Evolutionary conservation across 768 basidiomycete species (phyloP), one percentile per base, ranked within the genome.

Genomic region (Filobasidium wieringae): DNA sequence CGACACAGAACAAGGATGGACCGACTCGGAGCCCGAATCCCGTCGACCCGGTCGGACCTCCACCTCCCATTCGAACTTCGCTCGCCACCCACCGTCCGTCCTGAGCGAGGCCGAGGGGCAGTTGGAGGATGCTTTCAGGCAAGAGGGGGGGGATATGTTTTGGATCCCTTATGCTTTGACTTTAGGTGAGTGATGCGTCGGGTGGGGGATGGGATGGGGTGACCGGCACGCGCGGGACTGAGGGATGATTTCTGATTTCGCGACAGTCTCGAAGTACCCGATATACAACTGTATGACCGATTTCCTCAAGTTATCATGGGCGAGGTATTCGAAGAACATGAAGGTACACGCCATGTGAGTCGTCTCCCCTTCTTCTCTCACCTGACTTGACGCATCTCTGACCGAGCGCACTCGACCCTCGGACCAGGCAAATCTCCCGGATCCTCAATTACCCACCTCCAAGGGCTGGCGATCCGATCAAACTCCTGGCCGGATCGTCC

Each of bases 231-330:
- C 6, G 22, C n/a, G n/a, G 27, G 4, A 12, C n/a, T 45, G n/a
- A 33, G 17, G 27, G 17, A 22, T n/a, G 49, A 33, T 19, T 22
- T 36, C 40, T 5, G 12, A 34, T 51, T 12, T 19, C 9, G 7
- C 85, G 15, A 79, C 88, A 67, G 89, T 91, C 29, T 93, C 91
- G 49, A 84, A 88, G 24, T 87, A 88, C 72, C 91, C 91, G 0
- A 87, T 95, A 63, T 95, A 92, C 75, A 89, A 92, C 69, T 79
- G 93, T 55, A 88, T 96, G 86, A 81, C 87, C 53, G 92, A 97
- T 75, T 92, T 88, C 68, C 81, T 97, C 41, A 90, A 90, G n/a
- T 82, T 95, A 9, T 58, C 66, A 61, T 71, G 69, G 69, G 63
- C 68, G 6, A 55, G 63, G 33, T 71, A 65, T 40, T 59, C 87